Conservation (phyloP, 371 early-diverging fungal genomes). For the Smittium culicis region DNA sequence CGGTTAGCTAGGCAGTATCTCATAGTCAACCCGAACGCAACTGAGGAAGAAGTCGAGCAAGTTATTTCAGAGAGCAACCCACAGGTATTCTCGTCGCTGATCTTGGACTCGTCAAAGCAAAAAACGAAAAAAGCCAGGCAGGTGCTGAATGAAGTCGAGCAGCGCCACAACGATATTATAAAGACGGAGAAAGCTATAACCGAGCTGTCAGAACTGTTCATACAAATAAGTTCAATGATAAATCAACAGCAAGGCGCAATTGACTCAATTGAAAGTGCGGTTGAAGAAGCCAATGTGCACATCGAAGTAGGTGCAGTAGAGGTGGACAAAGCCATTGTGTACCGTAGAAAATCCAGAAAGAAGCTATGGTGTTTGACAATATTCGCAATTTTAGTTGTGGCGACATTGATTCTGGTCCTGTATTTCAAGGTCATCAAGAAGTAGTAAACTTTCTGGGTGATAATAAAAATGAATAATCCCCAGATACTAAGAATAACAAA, state of each 20-base stretch:
- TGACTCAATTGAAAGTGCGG: conserved; percentile 21
- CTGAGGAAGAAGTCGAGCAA: conserved; percentile 18
- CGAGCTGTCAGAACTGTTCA: conserved; percentile 37
- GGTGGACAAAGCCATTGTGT: conserved; percentile 22
- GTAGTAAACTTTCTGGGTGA: too few relatives aligned
- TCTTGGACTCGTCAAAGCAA: conserved; percentile 14
- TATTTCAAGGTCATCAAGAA: not conserved
- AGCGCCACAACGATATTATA: conserved; percentile 21
- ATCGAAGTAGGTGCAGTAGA: conserved; percentile 14
- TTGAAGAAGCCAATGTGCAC: conserved; percentile 22
- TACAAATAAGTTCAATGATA: conserved; percentile 38
- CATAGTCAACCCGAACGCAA: conserved; percentile 23
- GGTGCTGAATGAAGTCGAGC: conserved; percentile 20
- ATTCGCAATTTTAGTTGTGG: conserved; percentile 15
- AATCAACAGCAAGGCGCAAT: conserved; percentile 29
- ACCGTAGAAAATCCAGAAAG: conserved; percentile 22
- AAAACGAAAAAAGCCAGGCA: conserved; percentile 16
- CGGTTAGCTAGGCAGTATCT: conserved; percentile 21
- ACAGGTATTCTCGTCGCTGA: conserved; percentile 18
- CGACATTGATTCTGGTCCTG: conserved; percentile 5
- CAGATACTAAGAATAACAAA: too few relatives aligned
- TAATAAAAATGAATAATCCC: too few relatives aligned
- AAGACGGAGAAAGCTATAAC: conserved; percentile 36
- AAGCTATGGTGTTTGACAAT: not conserved
- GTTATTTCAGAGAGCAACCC: conserved; percentile 19